Base-by-base conservation (phyloP, 805 yeast species). In the Zygosaccharomyces bisporus region DNA sequence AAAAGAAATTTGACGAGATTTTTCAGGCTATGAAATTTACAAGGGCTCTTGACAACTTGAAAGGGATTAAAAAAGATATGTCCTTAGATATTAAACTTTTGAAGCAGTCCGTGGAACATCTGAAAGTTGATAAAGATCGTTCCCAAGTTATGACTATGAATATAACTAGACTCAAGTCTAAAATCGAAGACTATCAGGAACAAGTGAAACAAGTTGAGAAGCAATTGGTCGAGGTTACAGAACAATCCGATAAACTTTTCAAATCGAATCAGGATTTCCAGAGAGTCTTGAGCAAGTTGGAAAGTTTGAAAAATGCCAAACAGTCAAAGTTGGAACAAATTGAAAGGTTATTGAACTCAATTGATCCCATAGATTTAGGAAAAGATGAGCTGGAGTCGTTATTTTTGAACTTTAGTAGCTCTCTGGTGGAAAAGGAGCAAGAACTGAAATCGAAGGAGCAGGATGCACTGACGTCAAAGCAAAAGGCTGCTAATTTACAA, bases 11-110 rank as follows among this genome's bases (percentile, higher is more conserved):
- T 57, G 99, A 93, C 63, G 99, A 93, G 64, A 91, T 93, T 6
- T 93, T 93, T 58, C 97, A 93, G 65, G 96, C 97, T 0, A 78
- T 88, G 53, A 89, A 87, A 62, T 95, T 86, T 58, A 88, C 96
- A 1, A 91, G 87, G 59, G 95, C 93, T 0, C 69, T 93, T 29
- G 96, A 90, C 46, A 79, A 77, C 43, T 71, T 93, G 56, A 90
- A 89, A 58, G 63, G 62, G 1, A 77, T 89, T 33, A 78, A 85
- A 42, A 91, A 90, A 56, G 95, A 87, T 34, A 77, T 87, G 76
- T 69, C 80, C 8, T 69, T 73, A 1, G 95, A 89, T 47, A 82
- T 87, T 29, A 85, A 82, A 56, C 63, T 91, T 7, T 71, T 89
- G 37, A 81, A 84, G 51, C 88, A 86, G 55, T 80, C 86, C 14